Evolutionary conservation across 2,329 filamentous ascomycete species (phyloP).

Genomic region (Monascus ruber): DNA sequence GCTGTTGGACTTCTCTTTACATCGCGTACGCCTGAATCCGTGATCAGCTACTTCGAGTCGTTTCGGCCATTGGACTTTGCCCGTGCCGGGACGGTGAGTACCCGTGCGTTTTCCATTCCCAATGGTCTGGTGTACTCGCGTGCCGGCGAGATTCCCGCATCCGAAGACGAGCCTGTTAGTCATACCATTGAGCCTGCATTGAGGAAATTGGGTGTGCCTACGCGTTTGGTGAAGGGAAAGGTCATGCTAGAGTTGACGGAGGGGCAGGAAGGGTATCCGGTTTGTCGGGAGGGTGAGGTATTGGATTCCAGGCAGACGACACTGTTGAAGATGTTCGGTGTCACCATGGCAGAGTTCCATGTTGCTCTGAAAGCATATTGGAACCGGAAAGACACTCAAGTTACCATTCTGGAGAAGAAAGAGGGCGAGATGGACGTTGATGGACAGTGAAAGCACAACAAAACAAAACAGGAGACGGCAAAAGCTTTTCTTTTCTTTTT

Average conservation of each 20-base stretch:
- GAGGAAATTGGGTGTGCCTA: slow-evolving; percentile 80
- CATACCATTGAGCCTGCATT: slow-evolving; percentile 86
- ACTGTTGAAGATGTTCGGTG: slow-evolving; percentile 83
- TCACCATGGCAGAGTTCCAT: slow-evolving; percentile 82
- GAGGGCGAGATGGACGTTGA: slow-evolving; percentile 34
- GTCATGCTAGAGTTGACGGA: slow-evolving; percentile 56
- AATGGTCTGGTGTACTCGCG: slow-evolving; percentile 67
- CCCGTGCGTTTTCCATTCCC: slow-evolving; percentile 68
- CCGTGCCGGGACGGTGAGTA: slow-evolving; percentile 66
- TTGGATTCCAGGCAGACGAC: slow-evolving; percentile 88
- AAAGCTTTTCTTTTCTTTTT: slow-evolving; percentile 1
- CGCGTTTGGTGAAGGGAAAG: slow-evolving; percentile 75
- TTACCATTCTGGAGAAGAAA: slow-evolving; percentile 28
- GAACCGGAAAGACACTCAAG: slow-evolving; percentile 27
- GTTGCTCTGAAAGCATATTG: slow-evolving; percentile 63
- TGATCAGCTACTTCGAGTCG: slow-evolving; percentile 60
- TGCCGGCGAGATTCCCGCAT: slow-evolving; percentile 65
- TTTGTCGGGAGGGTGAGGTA: slow-evolving; percentile 75
- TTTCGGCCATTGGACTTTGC: slow-evolving; percentile 79
- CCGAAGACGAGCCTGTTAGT: slow-evolving; percentile 76
- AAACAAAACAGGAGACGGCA: too few species aligned
- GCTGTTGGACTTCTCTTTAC: slow-evolving; percentile 87
- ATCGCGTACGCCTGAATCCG: slow-evolving; percentile 55
- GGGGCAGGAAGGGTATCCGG: slow-evolving; percentile 48
- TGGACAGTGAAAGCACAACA: slow-evolving; percentile 8